Percentiles rank a stretch among this genome's conserved stretches.
Conservation (phyloP, 2,329 filamentous ascomycete species). For the Pseudogymnoascus sp. region DNA sequence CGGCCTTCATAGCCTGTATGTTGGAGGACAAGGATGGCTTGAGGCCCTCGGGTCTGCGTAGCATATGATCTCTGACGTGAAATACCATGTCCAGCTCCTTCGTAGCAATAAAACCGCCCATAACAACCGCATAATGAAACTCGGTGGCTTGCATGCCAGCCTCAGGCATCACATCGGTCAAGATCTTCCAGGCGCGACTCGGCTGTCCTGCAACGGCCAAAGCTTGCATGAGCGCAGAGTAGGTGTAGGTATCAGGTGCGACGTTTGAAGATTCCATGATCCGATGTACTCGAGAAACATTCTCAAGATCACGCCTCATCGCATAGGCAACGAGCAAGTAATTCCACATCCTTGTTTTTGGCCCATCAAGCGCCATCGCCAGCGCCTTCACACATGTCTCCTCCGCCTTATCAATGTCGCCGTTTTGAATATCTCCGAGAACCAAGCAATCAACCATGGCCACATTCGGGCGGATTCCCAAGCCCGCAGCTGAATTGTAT, state of each 20-base stretch:
- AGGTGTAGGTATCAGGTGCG: slow-evolving; percentile 48
- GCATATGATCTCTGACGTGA: slow-evolving; percentile 40
- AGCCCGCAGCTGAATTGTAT: slow-evolving; percentile 52
- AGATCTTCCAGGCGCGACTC: slow-evolving; percentile 46
- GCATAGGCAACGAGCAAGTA: slow-evolving; percentile 64
- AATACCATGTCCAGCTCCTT: slow-evolving; percentile 39
- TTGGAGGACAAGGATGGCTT: slow-evolving; percentile 31
- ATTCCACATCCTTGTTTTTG: slow-evolving; percentile 67
- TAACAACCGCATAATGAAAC: slow-evolving; percentile 47
- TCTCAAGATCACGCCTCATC: slow-evolving; percentile 48
- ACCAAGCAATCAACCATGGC: slow-evolving; percentile 59
- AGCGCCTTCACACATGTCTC: slow-evolving; percentile 50
- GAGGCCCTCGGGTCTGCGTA: slow-evolving; percentile 26
- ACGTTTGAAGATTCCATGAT: slow-evolving; percentile 47
- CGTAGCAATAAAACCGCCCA: slow-evolving; percentile 38
- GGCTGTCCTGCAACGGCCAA: slow-evolving; percentile 45
- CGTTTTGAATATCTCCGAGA: slow-evolving; percentile 56
- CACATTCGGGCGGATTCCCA: slow-evolving; percentile 42
- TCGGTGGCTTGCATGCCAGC: slow-evolving; percentile 36
- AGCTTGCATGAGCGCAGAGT: slow-evolving; percentile 52
- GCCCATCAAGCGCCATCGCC: slow-evolving; percentile 40
- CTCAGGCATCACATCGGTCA: slow-evolving; percentile 42
- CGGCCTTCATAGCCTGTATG: slow-evolving; percentile 34
- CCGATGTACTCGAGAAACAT: slow-evolving; percentile 45
- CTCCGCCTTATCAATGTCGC: slow-evolving; percentile 47